Base-by-base conservation (phyloP, 1,284 basidiomycete genomes). In the Heterobasidion occidentale region DNA sequence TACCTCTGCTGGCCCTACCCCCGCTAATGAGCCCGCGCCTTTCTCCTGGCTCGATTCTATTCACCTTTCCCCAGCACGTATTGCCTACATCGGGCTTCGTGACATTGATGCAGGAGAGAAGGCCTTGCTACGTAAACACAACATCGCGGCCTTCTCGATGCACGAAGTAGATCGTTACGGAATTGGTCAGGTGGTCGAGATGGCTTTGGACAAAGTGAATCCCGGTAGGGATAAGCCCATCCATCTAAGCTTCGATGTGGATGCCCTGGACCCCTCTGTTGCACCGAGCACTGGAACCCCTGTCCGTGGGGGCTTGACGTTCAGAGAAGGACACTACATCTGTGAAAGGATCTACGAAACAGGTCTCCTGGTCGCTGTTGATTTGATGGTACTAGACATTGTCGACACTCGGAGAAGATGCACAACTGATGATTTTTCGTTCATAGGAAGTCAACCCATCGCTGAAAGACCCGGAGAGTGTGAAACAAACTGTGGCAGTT, bases 101-200 rank as follows among this genome's bases (percentile, higher is more conserved):
- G 97, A 99, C 72, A 76, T 99, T 59, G 97, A 99, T 68, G 72
- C 78, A 7, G 92, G 86, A 49, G 97, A 99, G 77, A 94, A 94
- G 74, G 80, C 78, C 61, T 91, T 99, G 64, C 78, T 99, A 58
- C 84, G 80, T 64, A 85, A 96, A 64, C 79, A 93, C 71, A 85
- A 81, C 57, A 98, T 99, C 79, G 94, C 92, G 71, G 90, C 88
- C 9, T 99, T 92, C 78, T 91, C 88, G 60, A 99, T 99, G 97
- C 94, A 98, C 74, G 93, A 99, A 62, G 89, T 99, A 55, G 97
- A 99, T 75, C 92, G 86, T 74, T 90, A 93, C 67, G 97, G 97
- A 51, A 99, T 99, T 62, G 96, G 93, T 34, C 84, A 86, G 66
- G 92, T 98, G 56, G 88, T 98, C 57, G 92, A 98, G 68, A 91